Evolutionary conservation across 176 grass and related monocot genomes (phyloP).

Genomic region (Alloteropsis semialata): DNA sequence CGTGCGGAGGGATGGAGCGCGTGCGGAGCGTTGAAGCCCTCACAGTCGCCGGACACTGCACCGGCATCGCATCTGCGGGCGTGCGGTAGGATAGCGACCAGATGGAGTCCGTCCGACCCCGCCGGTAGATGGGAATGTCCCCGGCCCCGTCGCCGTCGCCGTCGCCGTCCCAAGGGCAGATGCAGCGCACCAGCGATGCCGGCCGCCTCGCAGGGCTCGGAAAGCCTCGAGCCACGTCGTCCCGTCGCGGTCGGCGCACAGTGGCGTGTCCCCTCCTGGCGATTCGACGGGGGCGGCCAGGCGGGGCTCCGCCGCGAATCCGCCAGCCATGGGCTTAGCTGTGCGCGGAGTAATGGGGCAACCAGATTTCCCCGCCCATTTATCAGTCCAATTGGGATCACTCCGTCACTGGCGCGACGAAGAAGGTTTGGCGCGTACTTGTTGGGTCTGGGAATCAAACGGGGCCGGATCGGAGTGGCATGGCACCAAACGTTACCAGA

Average conservation of each 20-base stretch:
- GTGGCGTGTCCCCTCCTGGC: background rate
- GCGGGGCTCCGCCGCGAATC: background rate
- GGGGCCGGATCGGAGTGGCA: background rate
- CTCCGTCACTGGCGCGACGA: background rate
- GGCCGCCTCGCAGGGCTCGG: background rate
- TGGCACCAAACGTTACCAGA: constrained; percentile 16
- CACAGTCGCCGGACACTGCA: constrained; percentile 36
- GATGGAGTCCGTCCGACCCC: constrained; percentile 6
- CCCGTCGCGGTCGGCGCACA: constrained; percentile 6
- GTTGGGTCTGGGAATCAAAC: background rate
- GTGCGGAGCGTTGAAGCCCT: constrained; percentile 22
- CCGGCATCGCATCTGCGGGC: constrained; percentile 19
- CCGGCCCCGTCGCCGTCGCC: constrained; percentile 32
- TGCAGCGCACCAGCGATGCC: background rate
- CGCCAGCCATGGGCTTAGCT: background rate
- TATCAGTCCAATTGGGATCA: constrained; percentile 29
- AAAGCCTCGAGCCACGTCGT: background rate
- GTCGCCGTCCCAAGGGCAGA: constrained; percentile 30
- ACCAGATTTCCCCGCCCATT: constrained; percentile 28
- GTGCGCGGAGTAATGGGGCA: constrained; percentile 17
- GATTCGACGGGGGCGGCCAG: no score
- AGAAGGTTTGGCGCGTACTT: background rate
- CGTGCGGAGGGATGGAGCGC: constrained; percentile 4
- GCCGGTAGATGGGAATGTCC: constrained; percentile 36
- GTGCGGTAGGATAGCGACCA: constrained; percentile 27